Conservation (phyloP, 164 flowering plant genomes). For the Echeveria elegans region DNA sequence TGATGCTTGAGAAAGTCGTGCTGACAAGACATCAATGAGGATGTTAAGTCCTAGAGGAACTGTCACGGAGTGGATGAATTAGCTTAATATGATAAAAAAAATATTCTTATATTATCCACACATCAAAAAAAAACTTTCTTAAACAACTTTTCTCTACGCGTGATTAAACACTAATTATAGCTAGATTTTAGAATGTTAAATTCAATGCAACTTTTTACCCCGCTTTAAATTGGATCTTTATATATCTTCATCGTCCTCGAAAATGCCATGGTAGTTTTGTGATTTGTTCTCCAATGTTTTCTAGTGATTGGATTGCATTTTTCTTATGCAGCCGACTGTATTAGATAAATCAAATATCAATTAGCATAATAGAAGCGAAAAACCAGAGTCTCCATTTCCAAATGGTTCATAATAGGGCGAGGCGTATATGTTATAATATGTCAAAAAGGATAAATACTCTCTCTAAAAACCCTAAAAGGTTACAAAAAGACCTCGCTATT, state of each 20-base stretch:
- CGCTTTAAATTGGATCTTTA: background rate
- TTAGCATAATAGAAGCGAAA: too few species aligned
- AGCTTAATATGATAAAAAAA: too few species aligned
- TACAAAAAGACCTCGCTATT: background rate
- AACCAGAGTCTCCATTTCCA: background rate
- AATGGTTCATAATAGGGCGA: background rate
- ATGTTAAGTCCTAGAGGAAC: too few species aligned
- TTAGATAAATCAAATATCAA: too few species aligned
- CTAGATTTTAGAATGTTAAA: background rate
- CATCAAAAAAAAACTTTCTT: background rate
- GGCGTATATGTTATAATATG: background rate
- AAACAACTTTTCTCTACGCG: background rate
- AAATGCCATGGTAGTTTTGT: background rate
- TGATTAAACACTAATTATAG: slow-evolving; percentile 6
- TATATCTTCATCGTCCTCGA: too few species aligned
- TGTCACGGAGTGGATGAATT: too few species aligned
- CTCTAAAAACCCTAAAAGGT: background rate
- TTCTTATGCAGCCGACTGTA: too few species aligned
- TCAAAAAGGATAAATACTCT: background rate
- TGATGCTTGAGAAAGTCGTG: too few species aligned
- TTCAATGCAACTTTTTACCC: background rate
- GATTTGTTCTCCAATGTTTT: too few species aligned
- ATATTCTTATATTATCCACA: too few species aligned
- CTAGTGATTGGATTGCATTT: too few species aligned
- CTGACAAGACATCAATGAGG: too few species aligned